phyloP scores from a whole-genome alignment of 148 eudicot genomes.

The Nyssa sinensis region DNA sequence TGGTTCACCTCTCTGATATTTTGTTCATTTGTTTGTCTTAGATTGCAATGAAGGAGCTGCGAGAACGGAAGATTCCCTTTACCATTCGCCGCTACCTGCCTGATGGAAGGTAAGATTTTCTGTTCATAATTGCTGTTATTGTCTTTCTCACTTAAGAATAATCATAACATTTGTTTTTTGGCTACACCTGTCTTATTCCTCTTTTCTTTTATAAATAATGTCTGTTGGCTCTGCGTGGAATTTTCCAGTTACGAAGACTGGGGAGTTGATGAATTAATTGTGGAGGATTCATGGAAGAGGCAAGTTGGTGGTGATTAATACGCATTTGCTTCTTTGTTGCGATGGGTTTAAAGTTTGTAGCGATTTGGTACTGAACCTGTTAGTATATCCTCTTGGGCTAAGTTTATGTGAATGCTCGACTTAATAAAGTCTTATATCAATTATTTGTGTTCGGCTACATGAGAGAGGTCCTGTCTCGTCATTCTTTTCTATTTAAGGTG shows the following conservation, averaged over 20 bases:
- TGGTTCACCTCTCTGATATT: not conserved
- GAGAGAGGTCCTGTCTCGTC: too few relatives aligned
- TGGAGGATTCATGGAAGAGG: slow-evolving; percentile 99
- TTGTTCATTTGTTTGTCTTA: slow-evolving; percentile 14
- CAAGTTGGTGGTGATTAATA: slow-evolving; percentile 85
- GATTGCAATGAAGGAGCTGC: slow-evolving; percentile 99
- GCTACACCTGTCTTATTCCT: not conserved
- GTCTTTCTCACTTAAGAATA: slow-evolving; percentile 9
- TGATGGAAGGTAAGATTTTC: slow-evolving; percentile 74
- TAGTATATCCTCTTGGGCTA: not conserved
- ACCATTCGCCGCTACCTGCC: slow-evolving; percentile 97
- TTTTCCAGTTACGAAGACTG: slow-evolving; percentile 89
- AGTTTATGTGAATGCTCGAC: too few relatives aligned
- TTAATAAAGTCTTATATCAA: too few relatives aligned
- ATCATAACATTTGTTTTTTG: not conserved
- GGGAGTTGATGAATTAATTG: slow-evolving; percentile 97
- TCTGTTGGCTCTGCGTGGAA: not conserved
- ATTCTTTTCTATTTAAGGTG: too few relatives aligned
- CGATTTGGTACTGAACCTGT: not conserved
- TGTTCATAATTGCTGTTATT: not conserved
- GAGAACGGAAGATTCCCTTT: slow-evolving; percentile 88
- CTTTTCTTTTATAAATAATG: not conserved
- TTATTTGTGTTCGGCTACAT: too few relatives aligned
- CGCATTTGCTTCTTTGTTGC: not conserved
- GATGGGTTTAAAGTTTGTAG: not conserved